Conservation (phyloP, 2,329 filamentous ascomycete genomes). For the Blastomyces parvus region DNA sequence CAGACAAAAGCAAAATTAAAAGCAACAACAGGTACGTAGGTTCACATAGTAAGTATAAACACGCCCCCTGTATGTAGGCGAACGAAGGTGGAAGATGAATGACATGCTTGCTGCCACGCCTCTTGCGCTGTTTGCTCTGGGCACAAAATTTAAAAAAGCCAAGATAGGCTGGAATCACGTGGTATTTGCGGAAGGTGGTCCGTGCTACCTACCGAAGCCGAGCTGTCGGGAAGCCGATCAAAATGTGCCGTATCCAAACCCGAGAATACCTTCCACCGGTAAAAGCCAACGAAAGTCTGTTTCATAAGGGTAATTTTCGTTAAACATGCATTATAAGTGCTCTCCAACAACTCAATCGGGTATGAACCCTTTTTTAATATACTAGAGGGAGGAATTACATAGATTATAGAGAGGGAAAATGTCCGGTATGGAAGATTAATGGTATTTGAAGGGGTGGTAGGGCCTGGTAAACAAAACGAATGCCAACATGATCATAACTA, state of each 20-base stretch:
- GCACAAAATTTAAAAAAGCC: too few species aligned
- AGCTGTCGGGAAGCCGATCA: not conserved
- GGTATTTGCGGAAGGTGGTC: too few species aligned
- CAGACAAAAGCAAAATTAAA: not conserved
- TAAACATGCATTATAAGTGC: not conserved
- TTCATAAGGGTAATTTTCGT: not conserved
- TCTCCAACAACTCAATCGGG: not conserved
- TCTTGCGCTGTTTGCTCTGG: too few species aligned
- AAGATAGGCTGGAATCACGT: too few species aligned
- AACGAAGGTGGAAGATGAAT: not conserved
- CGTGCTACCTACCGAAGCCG: not conserved
- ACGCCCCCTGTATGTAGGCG: not conserved
- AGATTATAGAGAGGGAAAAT: too few species aligned
- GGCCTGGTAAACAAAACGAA: not conserved
- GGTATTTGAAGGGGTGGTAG: not conserved
- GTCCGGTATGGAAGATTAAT: too few species aligned
- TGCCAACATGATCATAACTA: not conserved
- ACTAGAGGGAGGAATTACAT: too few species aligned
- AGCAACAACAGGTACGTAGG: not conserved
- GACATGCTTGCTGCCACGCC: not conserved
- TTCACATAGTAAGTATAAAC: not conserved
- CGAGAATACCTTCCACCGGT: not conserved
- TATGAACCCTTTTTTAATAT: not conserved
- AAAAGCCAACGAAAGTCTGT: not conserved
- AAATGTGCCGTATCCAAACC: not conserved